Base-by-base conservation (phyloP, 2,329 filamentous ascomycete genomes). In the Apiospora koreana region DNA sequence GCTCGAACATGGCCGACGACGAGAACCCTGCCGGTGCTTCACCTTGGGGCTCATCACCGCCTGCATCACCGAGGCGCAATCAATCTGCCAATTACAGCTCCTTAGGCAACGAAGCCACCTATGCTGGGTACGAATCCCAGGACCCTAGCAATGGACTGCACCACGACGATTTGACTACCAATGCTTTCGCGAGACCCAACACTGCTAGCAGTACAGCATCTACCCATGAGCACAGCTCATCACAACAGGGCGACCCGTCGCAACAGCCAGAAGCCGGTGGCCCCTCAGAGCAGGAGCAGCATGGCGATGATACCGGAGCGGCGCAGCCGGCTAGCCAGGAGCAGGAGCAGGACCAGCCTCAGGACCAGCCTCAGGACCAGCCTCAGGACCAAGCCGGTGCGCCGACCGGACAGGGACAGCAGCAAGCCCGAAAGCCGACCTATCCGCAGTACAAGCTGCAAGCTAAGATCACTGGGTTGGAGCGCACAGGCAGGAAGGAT, bases 401-500 rank as follows among this genome's bases (percentile, higher is more conserved):
- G 67, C 65, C 74, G 41, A 62, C 71, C 68, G 68, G 64, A 28
- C 68, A 74, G 62, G 18, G 62, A 38, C 71, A 83, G 64, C 79
- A 81, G 68, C 85, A 84, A 69, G 89, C 88, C 3, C 94, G 89
- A 2, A 80, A 82, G 74, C 83, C 85, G 14, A 83, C 88, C 58
- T 87, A 89, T 69, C 91, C 93, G 38, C 89, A 92, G 72, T 95
- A 93, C 82, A 95, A 94, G 81, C 88, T 99, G 46, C 94, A 97
- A 80, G 94, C 93, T 64, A 99, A 98, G 85, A 94, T 99, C 73
- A 98, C 95, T 0, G 94, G 93, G 1, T 85, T 99, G 65, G 96
- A 99, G 83, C 88, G 96, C 71, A 96, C 93, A 4, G 95, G 95
- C 72, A 94, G 97, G 81, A 99, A 98, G 82, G 96, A 99, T 77